Percentiles rank a stretch among this genome's conserved stretches.
phyloP scores from a whole-genome alignment of 2,329 filamentous ascomycete species.

The Paracoccidioides lutzii region DNA sequence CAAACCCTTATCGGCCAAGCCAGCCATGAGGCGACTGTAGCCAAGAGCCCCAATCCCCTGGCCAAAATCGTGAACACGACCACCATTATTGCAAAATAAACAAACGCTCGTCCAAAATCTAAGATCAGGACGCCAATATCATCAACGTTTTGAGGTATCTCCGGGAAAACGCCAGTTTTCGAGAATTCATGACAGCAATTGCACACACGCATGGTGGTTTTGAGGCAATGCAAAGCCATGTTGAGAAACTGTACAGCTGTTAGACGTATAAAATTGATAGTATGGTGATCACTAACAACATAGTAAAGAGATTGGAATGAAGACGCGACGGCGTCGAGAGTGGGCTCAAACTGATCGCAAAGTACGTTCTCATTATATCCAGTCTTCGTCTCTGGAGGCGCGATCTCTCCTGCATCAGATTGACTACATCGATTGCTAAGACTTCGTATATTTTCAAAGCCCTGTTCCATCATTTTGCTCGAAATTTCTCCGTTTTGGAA shows the following conservation, averaged over 20 bases:
- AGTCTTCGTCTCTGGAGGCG: neutral
- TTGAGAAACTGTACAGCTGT: neutral
- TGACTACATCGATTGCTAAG: neutral
- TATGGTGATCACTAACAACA: neutral
- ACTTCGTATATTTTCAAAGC: neutral
- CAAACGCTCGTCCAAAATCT: constrained; percentile 21
- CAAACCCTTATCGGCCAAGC: constrained; percentile 22
- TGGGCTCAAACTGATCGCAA: neutral
- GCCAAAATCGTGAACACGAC: constrained; percentile 21
- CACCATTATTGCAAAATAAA: constrained; percentile 24
- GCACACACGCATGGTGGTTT: neutral
- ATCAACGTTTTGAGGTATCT: neutral
- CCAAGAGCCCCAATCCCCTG: constrained; percentile 20
- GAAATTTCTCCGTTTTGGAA: neutral
- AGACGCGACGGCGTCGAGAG: neutral
- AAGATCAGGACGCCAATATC: constrained; percentile 13
- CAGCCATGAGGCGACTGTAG: constrained; percentile 25
- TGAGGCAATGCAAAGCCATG: constrained; percentile 4
- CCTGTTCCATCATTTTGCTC: neutral
- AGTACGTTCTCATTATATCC: neutral
- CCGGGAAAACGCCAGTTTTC: neutral
- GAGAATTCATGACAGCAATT: neutral
- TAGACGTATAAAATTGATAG: neutral
- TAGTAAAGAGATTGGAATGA: neutral
- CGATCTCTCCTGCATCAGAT: neutral